A percentile compares a stretch with the other conserved stretches of the same genome.
phyloP scores from a whole-genome alignment of 495 filamentous ascomycete species.

The Daldinia concentrica region DNA sequence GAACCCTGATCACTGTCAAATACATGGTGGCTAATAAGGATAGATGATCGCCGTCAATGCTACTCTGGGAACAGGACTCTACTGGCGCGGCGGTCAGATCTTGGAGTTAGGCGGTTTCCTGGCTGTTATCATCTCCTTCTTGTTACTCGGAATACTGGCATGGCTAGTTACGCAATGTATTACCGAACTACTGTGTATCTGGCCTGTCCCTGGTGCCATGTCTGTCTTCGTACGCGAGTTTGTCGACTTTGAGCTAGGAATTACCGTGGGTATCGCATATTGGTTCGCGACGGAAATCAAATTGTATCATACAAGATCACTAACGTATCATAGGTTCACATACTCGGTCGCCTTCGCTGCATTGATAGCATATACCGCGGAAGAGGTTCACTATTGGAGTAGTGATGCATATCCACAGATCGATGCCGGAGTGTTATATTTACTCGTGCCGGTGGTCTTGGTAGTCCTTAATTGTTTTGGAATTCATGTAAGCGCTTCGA shows the following conservation, averaged over 20 bases:
- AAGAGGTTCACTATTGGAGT: constrained; percentile 50
- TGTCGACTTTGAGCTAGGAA: constrained; percentile 59
- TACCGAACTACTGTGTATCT: constrained; percentile 59
- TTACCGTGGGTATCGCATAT: constrained; percentile 57
- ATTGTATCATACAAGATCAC: background rate
- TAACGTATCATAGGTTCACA: constrained; percentile 51
- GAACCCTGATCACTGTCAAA: background rate
- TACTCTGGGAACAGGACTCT: constrained; percentile 60
- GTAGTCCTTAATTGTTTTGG: constrained; percentile 35
- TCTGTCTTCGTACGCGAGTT: constrained; percentile 59
- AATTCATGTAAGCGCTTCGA: constrained; percentile 26
- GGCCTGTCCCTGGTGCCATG: constrained; percentile 59
- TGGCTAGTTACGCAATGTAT: constrained; percentile 61
- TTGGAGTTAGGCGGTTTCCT: constrained; percentile 55
- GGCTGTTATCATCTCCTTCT: constrained; percentile 55
- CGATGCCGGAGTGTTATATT: constrained; percentile 33
- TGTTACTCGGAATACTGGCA: constrained; percentile 53
- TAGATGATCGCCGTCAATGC: constrained; percentile 57
- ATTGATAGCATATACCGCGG: constrained; percentile 52
- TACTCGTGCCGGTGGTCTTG: constrained; percentile 34
- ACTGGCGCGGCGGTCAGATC: constrained; percentile 55
- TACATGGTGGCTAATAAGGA: background rate
- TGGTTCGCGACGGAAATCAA: constrained; percentile 48
- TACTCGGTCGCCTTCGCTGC: constrained; percentile 55
- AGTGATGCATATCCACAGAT: constrained; percentile 10